phyloP scores from a whole-genome alignment of 169 alveolate genomes.

The Theileria sp. region DNA sequence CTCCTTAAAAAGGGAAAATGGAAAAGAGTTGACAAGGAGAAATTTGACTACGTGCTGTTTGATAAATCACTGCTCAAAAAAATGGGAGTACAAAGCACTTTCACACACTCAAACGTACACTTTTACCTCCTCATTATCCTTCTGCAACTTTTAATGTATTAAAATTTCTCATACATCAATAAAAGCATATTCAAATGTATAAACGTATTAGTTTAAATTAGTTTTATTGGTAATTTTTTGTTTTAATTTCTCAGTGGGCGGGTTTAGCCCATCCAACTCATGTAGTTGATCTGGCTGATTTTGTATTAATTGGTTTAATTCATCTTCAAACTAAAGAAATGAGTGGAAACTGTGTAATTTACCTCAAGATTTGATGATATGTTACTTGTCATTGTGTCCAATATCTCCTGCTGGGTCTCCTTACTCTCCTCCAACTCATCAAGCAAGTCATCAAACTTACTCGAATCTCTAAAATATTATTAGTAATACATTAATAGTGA shows the following conservation, averaged over 20 bases:
- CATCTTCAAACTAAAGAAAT: constrained; percentile 61
- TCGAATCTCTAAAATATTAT: constrained; percentile 42
- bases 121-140: neutral
- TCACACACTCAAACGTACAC: neutral
- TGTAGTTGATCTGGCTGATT: neutral
- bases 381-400: constrained; percentile 67
- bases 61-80: neutral
- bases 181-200: too few relatives aligned
- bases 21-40: neutral
- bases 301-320: constrained; percentile 45
- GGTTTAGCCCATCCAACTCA: neutral
- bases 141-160: neutral
- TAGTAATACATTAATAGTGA: neutral
- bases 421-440: constrained; percentile 74
- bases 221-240: neutral
- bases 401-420: constrained; percentile 71
- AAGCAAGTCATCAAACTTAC: constrained; percentile 68
- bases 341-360: neutral
- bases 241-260: neutral
- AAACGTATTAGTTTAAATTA: neutral
- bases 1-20: neutral
- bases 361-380: constrained; percentile 42
- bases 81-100: neutral
- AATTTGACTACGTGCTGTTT: neutral
- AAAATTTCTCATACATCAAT: neutral